These are phyloP conservation scores for Arabidopsis lyrata DNA, from an alignment of 441 rosid species.

Conservation along the genomic window DNA sequence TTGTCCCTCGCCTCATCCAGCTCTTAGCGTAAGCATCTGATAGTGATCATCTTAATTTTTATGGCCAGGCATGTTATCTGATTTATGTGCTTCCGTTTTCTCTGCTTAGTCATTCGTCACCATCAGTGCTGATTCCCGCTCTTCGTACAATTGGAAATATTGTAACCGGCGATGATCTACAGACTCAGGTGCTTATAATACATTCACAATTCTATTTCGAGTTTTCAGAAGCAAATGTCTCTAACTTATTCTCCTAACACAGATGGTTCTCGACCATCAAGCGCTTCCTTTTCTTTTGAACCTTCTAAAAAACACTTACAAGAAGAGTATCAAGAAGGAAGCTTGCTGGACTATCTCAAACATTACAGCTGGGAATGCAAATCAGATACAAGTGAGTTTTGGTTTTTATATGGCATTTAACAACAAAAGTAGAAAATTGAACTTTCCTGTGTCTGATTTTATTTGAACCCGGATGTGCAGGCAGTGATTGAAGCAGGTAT, in stretches of 20 bases:
- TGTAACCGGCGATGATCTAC: slow-evolving; percentile 68
- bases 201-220: neutral
- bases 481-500: slow-evolving; percentile 59
- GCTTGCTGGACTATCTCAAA: slow-evolving; percentile 76
- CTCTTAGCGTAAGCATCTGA: slow-evolving; percentile 55
- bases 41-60: slow-evolving; percentile 14
- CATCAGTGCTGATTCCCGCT: slow-evolving; percentile 63
- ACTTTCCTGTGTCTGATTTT: neutral
- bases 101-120: slow-evolving; percentile 54
- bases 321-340: slow-evolving; percentile 77
- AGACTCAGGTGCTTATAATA: slow-evolving; percentile 56
- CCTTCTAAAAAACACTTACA: slow-evolving; percentile 50
- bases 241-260: slow-evolving; percentile 11
- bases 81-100: slow-evolving; percentile 27
- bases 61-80: slow-evolving; percentile 26
- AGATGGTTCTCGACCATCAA: slow-evolving; percentile 55
- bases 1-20: slow-evolving; percentile 56
- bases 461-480: slow-evolving; percentile 44
- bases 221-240: slow-evolving; percentile 7
- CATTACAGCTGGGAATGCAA: slow-evolving; percentile 67
- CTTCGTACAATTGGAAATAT: slow-evolving; percentile 72
- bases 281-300: slow-evolving; percentile 58
- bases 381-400: slow-evolving; percentile 66
- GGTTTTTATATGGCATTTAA: neutral
- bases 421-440: neutral